Evolutionary conservation across 2,329 filamentous ascomycete genomes (phyloP), one percentile per base, ranked within the genome.

Genomic region (Ophiosphaerella herpotricha): DNA sequence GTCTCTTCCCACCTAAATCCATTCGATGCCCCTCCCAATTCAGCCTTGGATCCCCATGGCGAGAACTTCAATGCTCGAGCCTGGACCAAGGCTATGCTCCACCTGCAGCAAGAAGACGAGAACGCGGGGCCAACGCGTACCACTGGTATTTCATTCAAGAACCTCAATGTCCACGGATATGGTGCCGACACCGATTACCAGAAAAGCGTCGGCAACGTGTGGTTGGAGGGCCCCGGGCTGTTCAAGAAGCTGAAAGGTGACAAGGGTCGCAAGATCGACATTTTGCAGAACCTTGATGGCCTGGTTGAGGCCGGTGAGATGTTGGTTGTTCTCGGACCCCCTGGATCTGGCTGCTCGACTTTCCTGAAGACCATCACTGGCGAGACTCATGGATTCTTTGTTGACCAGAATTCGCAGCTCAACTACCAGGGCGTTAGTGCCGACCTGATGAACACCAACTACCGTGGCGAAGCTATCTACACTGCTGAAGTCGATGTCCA

Each of bases 391-490:
- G 91, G 91, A 43, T 86, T 95, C 61, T 85, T 82, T 60, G 79
- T 94, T 12, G 88, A 90, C 40, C 75, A 87, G 3, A 75, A 78
- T 9, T 86, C 88, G 0, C 85, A 89, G 55, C 85, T 96, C 67
- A 93, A 95, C 75, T 96, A 95, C 67, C 88, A 94, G 80, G 84
- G 86, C 59, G 80, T 90, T 63, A 77, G 83, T 2, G 81, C 89
- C 48, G 75, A 89, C 65, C 83, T 90, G 67, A 93, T 94, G 88
- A 84, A 89, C 74, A 84, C 83, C 9, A 79, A 83, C 54, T 91
- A 93, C 75, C 86, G 89, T 24, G 90, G 90, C 58, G 90, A 95
- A 74, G 89, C 89, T 54, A 92, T 94, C 70, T 94, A 94, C 75
- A 92, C 89, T 0, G 89, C 89, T 51, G 90, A 94, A 71, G 86